A percentile compares a stretch with the other conserved stretches of the same genome.
These are phyloP conservation scores for Pseudomonodictys pantanalensis DNA, from an alignment of 495 filamentous ascomycete species.

Conservation along the genomic window DNA sequence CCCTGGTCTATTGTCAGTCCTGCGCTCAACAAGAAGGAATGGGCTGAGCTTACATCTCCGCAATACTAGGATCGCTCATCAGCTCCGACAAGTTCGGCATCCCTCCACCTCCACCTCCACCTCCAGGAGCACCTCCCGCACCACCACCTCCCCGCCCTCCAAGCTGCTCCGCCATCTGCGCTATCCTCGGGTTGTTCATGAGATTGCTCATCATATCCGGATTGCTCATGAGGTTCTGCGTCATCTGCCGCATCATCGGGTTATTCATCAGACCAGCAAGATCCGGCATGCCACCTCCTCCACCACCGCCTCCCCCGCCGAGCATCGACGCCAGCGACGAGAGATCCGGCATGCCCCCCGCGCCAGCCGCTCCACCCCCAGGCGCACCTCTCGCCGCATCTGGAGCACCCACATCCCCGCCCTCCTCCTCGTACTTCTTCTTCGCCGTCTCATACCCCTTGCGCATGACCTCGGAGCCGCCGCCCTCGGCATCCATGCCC, in stretches of 20 bases:
- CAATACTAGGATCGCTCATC: constrained; percentile 88
- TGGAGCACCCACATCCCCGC: constrained; percentile 48
- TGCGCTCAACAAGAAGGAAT: constrained; percentile 1
- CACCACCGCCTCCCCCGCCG: constrained; percentile 57
- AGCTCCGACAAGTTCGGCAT: constrained; percentile 76
- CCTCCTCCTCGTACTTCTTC: constrained; percentile 73
- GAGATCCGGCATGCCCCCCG: constrained; percentile 74
- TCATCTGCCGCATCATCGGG: constrained; percentile 95
- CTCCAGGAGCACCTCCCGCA: constrained; percentile 48
- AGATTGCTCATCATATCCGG: constrained; percentile 83
- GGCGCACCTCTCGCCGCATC: constrained; percentile 46
- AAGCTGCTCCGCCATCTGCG: constrained; percentile 74
- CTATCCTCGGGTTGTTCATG: constrained; percentile 88
- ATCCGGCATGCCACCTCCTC: constrained; percentile 83
- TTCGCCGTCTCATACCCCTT: constrained; percentile 90
- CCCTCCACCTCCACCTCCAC: constrained; percentile 60
- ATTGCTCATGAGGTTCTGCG: constrained; percentile 94
- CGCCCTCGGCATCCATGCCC: constrained; percentile 92
- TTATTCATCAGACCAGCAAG: constrained; percentile 85
- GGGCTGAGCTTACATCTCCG: constrained; percentile 76
- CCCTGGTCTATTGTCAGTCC: constrained; percentile 26
- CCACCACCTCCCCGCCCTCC: constrained; percentile 45
- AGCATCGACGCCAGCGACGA: constrained; percentile 74
- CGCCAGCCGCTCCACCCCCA: constrained; percentile 46
- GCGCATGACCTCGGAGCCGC: constrained; percentile 88